Evolutionary conservation across 306 rosid genomes (phyloP).

Genomic region (Sechiopsis laciniata): DNA sequence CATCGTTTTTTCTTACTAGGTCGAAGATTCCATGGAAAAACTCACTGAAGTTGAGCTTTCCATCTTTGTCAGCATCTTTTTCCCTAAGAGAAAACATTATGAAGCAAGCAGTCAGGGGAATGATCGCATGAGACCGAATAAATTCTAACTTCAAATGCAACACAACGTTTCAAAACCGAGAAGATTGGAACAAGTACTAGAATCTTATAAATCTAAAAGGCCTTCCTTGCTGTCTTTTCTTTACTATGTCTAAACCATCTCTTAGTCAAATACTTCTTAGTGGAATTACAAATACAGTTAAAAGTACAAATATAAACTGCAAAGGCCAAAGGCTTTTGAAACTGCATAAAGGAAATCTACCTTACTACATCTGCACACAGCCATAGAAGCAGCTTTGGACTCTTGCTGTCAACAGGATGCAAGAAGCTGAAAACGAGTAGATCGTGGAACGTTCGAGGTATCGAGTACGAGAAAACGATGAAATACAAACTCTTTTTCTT

Average conservation of each 20-base stretch:
- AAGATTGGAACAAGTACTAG: neutral
- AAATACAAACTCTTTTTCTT: neutral
- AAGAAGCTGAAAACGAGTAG: constrained; percentile 47
- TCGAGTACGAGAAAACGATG: constrained; percentile 17
- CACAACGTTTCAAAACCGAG: neutral
- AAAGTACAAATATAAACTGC: neutral
- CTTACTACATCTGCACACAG: constrained; percentile 87
- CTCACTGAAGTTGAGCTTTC: constrained; percentile 72
- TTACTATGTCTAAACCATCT: neutral
- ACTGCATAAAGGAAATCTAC: constrained; percentile 31
- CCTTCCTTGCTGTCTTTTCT: neutral
- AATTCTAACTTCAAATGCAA: neutral
- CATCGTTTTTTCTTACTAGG: constrained; percentile 76
- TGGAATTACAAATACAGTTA: neutral
- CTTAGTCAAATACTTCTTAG: neutral
- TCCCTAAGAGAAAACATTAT: constrained; percentile 44
- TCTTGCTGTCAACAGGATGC: constrained; percentile 86
- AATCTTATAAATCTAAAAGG: neutral
- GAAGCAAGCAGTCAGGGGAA: constrained; percentile 23
- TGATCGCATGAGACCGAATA: neutral
- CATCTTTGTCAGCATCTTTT: constrained; percentile 75
- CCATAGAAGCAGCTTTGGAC: constrained; percentile 69
- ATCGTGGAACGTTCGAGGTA: neutral
- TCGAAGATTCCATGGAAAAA: constrained; percentile 90
- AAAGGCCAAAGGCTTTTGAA: neutral